Base-by-base conservation (phyloP, 2,329 filamentous ascomycete genomes). In the Graphiopsis chlorocephala region DNA sequence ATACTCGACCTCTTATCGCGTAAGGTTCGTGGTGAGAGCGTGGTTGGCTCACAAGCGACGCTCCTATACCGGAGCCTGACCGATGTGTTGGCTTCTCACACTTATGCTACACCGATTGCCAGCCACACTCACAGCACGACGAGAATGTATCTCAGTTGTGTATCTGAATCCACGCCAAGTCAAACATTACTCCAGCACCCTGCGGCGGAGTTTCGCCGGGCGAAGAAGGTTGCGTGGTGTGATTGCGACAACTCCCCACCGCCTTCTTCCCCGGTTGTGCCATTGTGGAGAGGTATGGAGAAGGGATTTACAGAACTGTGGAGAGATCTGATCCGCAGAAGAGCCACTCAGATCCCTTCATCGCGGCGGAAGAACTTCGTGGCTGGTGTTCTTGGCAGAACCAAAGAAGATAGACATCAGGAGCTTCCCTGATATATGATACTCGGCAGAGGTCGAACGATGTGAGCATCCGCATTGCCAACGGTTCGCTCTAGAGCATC, bases 231-330 rank as follows among this genome's bases (percentile, higher is more conserved):
- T 56, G 52, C 52, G 52, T 56, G 28, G 52, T 31, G 28, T 25
- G 52, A 29, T 56, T 56, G 52, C 52, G 52, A 56, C 17, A 33
- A 20, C 20, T 31, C 28, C 25, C 52, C 52, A 35, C 52, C 52
- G 52, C 48, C 17, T 35, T 17, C 31, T 33, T 31, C 23, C 52
- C 28, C 52, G n/a, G 52, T n/a, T n/a, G n/a, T n/a, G n/a, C n/a
- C n/a, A n/a, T 17, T 56, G 26, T 56, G 52, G 52, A 56, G 52
- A 56, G 52, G 23, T 35, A 56, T 56, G 52, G 52, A 56, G 52
- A 52, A 29, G 1, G 17, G 12, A 56, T 35, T 6, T 20, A n/a
- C 28, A 35, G 1, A 12, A 17, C 6, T 55, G 52, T 55, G 52
- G 52, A 55, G 52, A 31, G 52, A 31, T 33, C 26, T 20, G 52